Evolutionary conservation across 139 green algal species (phyloP), one percentile per base, ranked within the genome.

Genomic region (Spirogloea muscicola): DNA sequence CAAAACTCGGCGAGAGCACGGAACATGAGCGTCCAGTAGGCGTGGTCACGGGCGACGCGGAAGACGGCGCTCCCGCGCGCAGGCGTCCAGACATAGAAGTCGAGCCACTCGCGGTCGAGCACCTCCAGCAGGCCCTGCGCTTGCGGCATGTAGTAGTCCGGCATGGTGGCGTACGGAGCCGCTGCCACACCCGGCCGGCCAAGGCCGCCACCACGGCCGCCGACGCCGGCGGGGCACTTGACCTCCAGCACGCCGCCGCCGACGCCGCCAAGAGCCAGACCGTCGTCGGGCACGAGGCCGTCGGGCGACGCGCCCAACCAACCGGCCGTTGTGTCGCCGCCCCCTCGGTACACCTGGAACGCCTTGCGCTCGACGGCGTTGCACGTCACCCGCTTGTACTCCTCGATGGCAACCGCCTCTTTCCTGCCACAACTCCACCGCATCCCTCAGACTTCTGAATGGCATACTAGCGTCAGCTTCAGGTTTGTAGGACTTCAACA

Each of bases 1-100:
- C 88, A 95, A 43, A 92, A 93, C 55, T 91, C 79, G 1, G 71
- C 74, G 49, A 95, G 80, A n/a, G 85, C 82, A 1, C 69, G 49
- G 46, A 87, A 91, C 33, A 84, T 81, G 2, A 74, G 18, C 21
- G 27, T 38, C 90, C 90, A 95, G 72, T 94, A 95, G 18, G 68
- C 44, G 9, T 52, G 65, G 58, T 95, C 86, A 16, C 88, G 55
- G 25, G 71, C 48, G 27, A 94, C 82, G 40, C 84, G 74, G 65
- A 86, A 94, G n/a, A 89, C 42, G 7, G 71, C 82, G 58, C 64
- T 76, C 21, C 78, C 81, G 68, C n/a, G n/a, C 82, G n/a, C 29
- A 60, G 18, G 37, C n/a, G 76, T 83, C 68, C 68, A 83, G 48
- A 83, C 57, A 46, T 68, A 83, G 25, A 83, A 80, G 61, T 83